Conservation (phyloP, 306 rosid species). For the Acmispon strigosus region DNA sequence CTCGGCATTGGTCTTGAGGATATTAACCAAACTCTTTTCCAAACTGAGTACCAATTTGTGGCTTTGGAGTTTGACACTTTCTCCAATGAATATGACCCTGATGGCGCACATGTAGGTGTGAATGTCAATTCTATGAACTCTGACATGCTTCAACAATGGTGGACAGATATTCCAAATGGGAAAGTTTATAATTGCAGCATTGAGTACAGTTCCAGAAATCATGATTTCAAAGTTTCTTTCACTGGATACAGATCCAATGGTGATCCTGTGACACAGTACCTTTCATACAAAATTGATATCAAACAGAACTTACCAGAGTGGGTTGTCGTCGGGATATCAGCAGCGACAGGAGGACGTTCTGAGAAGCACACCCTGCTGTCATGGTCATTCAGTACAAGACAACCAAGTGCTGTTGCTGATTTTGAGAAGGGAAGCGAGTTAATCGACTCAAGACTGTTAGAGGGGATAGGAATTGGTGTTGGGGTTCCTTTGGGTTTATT, state of each 20-base stretch:
- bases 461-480: not conserved
- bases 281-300: constrained; percentile 13
- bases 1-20: constrained; percentile 22
- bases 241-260: not conserved
- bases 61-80: constrained; percentile 47
- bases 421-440: not conserved
- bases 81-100: constrained; percentile 9
- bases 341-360: constrained; percentile 1
- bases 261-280: not conserved
- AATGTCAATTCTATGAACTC: constrained; percentile 18
- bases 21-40: not conserved
- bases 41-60: constrained; percentile 11
- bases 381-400: constrained; percentile 21
- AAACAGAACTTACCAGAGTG: not conserved
- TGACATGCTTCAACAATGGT: not conserved
- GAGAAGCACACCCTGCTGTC: constrained; percentile 5
- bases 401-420: not conserved
- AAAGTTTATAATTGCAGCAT: not conserved
- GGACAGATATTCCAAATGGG: not conserved
- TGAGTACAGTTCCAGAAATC: not conserved
- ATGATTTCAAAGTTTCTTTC: not conserved
- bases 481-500: not conserved
- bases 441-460: not conserved
- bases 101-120: constrained; percentile 10
- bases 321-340: constrained; percentile 40